phyloP scores from a whole-genome alignment of 345 rosid species.

The Eucalyptus virginea region DNA sequence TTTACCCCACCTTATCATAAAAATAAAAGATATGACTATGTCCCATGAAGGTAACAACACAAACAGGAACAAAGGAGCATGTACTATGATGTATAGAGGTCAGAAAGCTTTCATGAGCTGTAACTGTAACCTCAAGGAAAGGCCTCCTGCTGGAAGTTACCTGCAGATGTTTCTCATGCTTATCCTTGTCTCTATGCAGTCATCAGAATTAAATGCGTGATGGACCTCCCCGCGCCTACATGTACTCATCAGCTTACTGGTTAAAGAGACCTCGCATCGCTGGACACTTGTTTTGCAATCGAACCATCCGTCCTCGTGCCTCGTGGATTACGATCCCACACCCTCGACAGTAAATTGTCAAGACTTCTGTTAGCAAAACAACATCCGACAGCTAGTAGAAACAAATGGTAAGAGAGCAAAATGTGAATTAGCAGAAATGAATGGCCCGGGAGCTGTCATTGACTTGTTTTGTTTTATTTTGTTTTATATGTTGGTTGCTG shows the following conservation, averaged over 20 bases:
- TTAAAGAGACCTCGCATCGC: not conserved
- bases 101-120: fast-evolving
- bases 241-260: not conserved
- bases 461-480: not conserved
- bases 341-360: not conserved
- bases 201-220: not conserved
- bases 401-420: not conserved
- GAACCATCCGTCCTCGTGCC: not conserved
- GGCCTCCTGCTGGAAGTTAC: not conserved
- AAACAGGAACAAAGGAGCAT: not conserved
- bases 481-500: not conserved
- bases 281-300: not conserved
- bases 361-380: not conserved
- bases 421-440: not conserved
- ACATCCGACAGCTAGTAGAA: not conserved
- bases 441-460: not conserved
- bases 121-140: not conserved
- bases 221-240: not conserved
- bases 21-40: not conserved
- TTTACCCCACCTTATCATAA: not conserved
- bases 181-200: not conserved
- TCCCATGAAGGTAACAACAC: not conserved
- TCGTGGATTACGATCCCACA: not conserved
- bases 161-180: not conserved
- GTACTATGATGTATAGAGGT: not conserved